Evolutionary conservation across 306 rosid genomes (phyloP).

Genomic region (Casuarina glauca): DNA sequence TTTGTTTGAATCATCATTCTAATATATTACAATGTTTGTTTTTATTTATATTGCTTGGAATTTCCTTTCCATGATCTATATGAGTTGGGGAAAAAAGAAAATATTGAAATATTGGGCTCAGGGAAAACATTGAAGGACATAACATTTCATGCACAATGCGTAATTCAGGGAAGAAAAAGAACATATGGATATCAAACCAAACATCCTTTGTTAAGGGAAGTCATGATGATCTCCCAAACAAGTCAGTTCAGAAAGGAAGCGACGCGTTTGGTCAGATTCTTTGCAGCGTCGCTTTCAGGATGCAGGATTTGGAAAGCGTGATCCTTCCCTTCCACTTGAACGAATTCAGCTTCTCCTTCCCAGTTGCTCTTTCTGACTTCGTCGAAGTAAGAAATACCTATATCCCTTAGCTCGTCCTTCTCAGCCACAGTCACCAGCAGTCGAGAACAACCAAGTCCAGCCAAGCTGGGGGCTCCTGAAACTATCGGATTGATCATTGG

Average conservation of each 20-base stretch:
- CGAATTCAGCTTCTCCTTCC: slow-evolving; percentile 39
- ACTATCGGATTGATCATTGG: slow-evolving; percentile 37
- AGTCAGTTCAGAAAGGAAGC: slow-evolving; percentile 37
- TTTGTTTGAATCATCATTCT: too few relatives aligned
- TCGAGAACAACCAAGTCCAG: slow-evolving; percentile 34
- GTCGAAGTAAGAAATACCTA: slow-evolving; percentile 38
- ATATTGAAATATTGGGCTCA: too few relatives aligned
- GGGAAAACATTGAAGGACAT: too few relatives aligned
- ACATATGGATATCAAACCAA: too few relatives aligned
- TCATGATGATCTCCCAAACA: not conserved
- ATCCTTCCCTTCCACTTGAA: slow-evolving; percentile 32
- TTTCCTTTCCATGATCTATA: too few relatives aligned
- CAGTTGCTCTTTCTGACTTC: slow-evolving; percentile 38
- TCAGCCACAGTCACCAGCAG: slow-evolving; percentile 36
- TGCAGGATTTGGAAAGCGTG: slow-evolving; percentile 32
- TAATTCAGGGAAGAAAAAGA: too few relatives aligned
- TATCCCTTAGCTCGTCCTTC: slow-evolving; percentile 28
- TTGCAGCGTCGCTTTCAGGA: slow-evolving; percentile 5
- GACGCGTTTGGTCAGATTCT: slow-evolving; percentile 16
- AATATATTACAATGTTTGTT: too few relatives aligned
- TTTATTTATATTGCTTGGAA: too few relatives aligned
- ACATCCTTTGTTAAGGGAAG: too few relatives aligned
- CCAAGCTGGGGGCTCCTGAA: slow-evolving; percentile 39
- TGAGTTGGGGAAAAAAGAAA: too few relatives aligned
- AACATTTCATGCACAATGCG: too few relatives aligned